Base-by-base conservation (phyloP, 768 basidiomycete genomes). In the Botryobasidium botryosum region DNA sequence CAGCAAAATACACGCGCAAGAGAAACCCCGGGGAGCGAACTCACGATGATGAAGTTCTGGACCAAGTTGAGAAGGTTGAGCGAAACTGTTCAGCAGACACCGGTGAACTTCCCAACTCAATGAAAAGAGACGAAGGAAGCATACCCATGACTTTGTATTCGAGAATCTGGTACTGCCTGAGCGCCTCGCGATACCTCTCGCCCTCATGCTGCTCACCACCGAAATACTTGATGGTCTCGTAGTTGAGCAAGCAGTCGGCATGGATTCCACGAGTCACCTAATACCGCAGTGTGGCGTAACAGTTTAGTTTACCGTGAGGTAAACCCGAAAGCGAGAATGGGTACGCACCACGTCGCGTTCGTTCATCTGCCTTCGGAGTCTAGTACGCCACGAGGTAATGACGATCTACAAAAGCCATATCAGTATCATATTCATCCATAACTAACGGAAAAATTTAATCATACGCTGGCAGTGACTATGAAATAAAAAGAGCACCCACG, bases 201-300 rank as follows among this genome's bases (percentile, higher is more conserved):
- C 69, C 70, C 56, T 91, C 87, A 53, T 86, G 74, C 20, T 72
- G 68, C 59, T 92, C 87, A 13, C 84, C 80, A n/a, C 75, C 75
- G 57, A 88, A 90, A 57, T 85, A 85, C 59, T 85, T 90, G 53
- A 87, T 79, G 4, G 84, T 86, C 59, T 82, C 80, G 49, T 82
- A 83, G 56, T 82, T 82, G 42, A 84, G 68, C 24, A 86, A 61
- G 52, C 75, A 76, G 54, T 88, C 85, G 4, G 81, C 78, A 51
- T 84, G 79, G 43, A 88, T 88, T 6, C 79, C 82, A 31, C 86
- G 73, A 20, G 78, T 85, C 21, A 78, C 60, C 77, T 79, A 40
- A 29, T 17, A 10, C 12, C 35, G 4, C 13, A 13, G 18, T 41
- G 27, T 18, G 23, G 8, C 18, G 3, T 5, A 37, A 29, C 10